A percentile compares a stretch with the other conserved stretches of the same genome.
These are phyloP conservation scores for Trametes meyenii DNA, from an alignment of 768 basidiomycete species.

Conservation along the genomic window DNA sequence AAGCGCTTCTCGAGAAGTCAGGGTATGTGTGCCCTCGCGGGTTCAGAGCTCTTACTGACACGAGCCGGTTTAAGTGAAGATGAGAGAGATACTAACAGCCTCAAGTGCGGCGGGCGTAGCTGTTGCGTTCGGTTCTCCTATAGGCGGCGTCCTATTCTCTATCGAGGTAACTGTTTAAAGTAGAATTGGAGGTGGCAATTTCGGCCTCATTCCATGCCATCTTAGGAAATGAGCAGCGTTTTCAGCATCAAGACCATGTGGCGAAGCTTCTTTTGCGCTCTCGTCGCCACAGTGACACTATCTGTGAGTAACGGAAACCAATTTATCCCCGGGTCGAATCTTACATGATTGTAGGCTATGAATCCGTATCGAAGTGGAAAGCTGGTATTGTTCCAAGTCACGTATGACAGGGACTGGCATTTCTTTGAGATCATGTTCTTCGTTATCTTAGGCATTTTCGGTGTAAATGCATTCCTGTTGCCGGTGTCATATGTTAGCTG, in stretches of 20 bases:
- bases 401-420: conserved; percentile 97
- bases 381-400: conserved; percentile 96
- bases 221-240: conserved; percentile 95
- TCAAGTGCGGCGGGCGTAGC: conserved; percentile 98
- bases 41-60: conserved; percentile 18
- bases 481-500: background rate
- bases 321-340: background rate
- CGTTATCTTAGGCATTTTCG: conserved; percentile 93
- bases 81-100: conserved; percentile 90
- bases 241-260: conserved; percentile 99
- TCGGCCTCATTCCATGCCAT: background rate
- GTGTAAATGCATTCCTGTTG: conserved; percentile 52
- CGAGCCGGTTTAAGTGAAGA: conserved; percentile 53
- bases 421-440: conserved; percentile 99
- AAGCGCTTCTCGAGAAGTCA: conserved; percentile 83
- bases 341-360: conserved; percentile 47
- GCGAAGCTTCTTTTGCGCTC: conserved; percentile 95
- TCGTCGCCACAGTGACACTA: conserved; percentile 94
- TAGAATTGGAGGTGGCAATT: background rate
- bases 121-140: conserved; percentile 97
- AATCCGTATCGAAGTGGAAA: conserved; percentile 98
- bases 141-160: conserved; percentile 96
- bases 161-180: conserved; percentile 70
- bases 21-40: conserved; percentile 50
- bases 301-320: conserved; percentile 59